Percentiles rank a stretch among this genome's conserved stretches.
Conservation (phyloP, 2,329 filamentous ascomycete genomes). For the Colletotrichum sp. region DNA sequence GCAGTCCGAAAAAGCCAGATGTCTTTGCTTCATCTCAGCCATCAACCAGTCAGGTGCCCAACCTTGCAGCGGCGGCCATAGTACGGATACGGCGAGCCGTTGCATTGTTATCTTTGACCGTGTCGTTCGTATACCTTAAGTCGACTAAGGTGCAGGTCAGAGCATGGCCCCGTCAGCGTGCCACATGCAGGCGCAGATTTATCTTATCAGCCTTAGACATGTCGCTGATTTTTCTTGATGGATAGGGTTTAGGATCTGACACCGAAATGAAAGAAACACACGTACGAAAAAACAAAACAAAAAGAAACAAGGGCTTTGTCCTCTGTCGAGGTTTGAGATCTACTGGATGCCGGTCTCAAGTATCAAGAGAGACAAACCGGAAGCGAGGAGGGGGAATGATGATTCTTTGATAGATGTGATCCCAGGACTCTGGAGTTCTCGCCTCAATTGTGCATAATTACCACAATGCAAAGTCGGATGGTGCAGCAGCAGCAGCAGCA, state of each 20-base stretch:
- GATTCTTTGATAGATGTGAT: neutral
- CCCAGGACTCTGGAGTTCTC: neutral
- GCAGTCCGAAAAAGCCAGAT: neutral
- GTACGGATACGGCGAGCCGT: neutral
- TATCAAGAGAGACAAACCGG: neutral
- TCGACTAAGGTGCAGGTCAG: neutral
- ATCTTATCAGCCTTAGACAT: neutral
- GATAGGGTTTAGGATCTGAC: neutral
- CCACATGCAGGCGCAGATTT: neutral
- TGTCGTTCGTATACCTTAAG: neutral
- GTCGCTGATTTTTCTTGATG: neutral
- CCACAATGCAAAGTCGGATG: neutral
- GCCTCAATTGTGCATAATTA: neutral
- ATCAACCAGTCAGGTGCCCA: neutral
- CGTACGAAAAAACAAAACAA: neutral
- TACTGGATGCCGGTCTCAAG: neutral
- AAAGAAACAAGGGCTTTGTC: neutral
- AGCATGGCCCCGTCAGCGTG: neutral
- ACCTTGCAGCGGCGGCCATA: neutral
- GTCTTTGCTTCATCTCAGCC: slow-evolving; percentile 8
- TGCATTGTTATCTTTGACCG: neutral
- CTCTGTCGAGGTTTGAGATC: neutral
- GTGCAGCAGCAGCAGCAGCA: neutral
- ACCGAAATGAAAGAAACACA: neutral
- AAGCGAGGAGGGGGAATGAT: neutral